phyloP scores from a whole-genome alignment of 495 filamentous ascomycete genomes.

The Lentithecium fluviatile region DNA sequence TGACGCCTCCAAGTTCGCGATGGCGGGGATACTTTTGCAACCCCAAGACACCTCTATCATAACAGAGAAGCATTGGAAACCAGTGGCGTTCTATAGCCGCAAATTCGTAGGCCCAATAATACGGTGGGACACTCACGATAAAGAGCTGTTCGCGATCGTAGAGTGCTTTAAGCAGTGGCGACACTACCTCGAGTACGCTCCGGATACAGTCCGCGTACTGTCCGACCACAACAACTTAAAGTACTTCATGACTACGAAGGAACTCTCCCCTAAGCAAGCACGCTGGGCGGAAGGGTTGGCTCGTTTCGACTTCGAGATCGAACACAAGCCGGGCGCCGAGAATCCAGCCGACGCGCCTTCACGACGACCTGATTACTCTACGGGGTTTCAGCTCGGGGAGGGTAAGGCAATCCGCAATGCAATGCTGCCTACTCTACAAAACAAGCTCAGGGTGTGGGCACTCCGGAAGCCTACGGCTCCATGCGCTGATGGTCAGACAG shows the following conservation, averaged over 20 bases:
- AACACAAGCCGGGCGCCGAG: not conserved
- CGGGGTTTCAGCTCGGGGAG: too few species aligned
- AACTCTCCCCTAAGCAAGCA: not conserved
- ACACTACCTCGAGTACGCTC: not conserved
- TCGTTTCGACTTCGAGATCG: not conserved
- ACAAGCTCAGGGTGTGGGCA: too few species aligned
- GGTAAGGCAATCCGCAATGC: too few species aligned
- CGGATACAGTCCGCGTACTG: not conserved
- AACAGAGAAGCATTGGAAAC: not conserved
- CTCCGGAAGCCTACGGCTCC: too few species aligned
- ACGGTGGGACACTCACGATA: not conserved
- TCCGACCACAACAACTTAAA: not conserved
- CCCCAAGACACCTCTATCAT: not conserved
- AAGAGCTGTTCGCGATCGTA: not conserved
- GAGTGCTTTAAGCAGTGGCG: not conserved
- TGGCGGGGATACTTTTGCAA: not conserved
- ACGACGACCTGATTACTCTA: too few species aligned
- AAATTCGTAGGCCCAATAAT: not conserved
- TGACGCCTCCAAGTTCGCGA: not conserved
- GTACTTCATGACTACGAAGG: constrained; percentile 7
- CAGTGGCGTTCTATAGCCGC: not conserved
- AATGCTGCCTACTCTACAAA: too few species aligned
- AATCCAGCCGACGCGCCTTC: not conserved
- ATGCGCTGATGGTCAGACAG: too few species aligned
- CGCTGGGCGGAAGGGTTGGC: not conserved